Conservation (phyloP, 495 filamentous ascomycete species). For the Penicillium malachiteum region DNA sequence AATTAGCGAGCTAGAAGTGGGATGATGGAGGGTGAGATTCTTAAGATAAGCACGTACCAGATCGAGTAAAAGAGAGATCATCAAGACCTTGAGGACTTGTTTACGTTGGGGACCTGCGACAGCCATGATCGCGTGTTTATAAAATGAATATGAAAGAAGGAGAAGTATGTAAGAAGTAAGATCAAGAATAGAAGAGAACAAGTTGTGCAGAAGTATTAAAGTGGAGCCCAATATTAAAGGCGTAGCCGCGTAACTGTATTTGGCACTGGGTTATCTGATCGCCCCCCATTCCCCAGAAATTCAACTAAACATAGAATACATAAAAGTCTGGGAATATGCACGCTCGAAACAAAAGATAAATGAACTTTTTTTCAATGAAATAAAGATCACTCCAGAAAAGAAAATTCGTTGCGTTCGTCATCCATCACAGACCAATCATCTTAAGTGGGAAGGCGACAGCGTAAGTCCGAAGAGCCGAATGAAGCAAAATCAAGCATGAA, state of each 20-base stretch:
- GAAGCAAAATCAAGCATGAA: too few species aligned
- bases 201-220: not conserved
- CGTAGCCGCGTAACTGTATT: not conserved
- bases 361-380: constrained; percentile 28
- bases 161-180: not conserved
- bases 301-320: constrained; percentile 37
- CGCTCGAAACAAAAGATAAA: constrained; percentile 42
- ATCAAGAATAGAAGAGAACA: not conserved
- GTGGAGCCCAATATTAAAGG: not conserved
- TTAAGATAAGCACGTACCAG: constrained; percentile 46
- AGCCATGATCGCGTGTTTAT: constrained; percentile 27
- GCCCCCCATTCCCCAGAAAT: not conserved
- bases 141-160: not conserved
- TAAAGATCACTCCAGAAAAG: constrained; percentile 24
- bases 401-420: constrained; percentile 50
- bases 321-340: constrained; percentile 40
- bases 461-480: constrained; percentile 1
- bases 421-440: constrained; percentile 37
- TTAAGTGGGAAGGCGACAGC: constrained; percentile 7
- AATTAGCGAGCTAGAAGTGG: not conserved
- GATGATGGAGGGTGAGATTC: not conserved
- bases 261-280: constrained; percentile 1
- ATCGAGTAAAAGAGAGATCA: constrained; percentile 70
- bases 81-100: constrained; percentile 77
- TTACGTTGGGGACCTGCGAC: constrained; percentile 57